These are phyloP conservation scores for Kandelia obovata DNA, from an alignment of 345 rosid species.

Conservation along the genomic window DNA sequence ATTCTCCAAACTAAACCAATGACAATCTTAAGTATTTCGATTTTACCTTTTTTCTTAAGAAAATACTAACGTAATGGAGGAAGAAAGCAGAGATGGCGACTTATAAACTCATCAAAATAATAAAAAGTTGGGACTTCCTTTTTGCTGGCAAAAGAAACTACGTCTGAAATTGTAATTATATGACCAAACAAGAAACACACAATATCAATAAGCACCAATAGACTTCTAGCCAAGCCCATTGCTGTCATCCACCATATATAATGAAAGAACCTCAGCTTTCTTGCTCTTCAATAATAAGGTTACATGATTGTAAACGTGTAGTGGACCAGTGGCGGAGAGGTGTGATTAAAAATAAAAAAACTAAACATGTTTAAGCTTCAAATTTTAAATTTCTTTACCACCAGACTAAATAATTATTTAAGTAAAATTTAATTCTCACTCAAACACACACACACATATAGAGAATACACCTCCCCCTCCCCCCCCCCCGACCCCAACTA, in stretches of 20 bases:
- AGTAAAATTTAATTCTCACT: no score
- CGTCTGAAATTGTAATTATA: not conserved
- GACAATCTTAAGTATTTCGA: no score
- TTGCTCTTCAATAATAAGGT: slow-evolving; percentile 14
- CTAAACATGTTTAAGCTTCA: no score
- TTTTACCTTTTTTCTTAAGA: no score
- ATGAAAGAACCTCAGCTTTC: not conserved
- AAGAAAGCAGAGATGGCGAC: not conserved
- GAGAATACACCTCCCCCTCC: no score
- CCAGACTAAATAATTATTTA: no score
- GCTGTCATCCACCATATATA: slow-evolving; percentile 19
- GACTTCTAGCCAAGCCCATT: not conserved
- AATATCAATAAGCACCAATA: not conserved
- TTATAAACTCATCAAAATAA: not conserved
- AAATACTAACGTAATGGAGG: no score
- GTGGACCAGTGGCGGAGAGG: not conserved
- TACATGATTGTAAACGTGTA: not conserved
- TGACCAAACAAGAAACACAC: not conserved
- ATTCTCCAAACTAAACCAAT: no score
- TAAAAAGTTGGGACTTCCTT: not conserved
- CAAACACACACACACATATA: no score
- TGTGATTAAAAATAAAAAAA: no score
- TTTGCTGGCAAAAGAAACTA: slow-evolving; percentile 21
- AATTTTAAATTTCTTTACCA: no score
- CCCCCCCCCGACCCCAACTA: no score